Conservation (phyloP, 331 rosid species). For the Quercus lobata region DNA sequence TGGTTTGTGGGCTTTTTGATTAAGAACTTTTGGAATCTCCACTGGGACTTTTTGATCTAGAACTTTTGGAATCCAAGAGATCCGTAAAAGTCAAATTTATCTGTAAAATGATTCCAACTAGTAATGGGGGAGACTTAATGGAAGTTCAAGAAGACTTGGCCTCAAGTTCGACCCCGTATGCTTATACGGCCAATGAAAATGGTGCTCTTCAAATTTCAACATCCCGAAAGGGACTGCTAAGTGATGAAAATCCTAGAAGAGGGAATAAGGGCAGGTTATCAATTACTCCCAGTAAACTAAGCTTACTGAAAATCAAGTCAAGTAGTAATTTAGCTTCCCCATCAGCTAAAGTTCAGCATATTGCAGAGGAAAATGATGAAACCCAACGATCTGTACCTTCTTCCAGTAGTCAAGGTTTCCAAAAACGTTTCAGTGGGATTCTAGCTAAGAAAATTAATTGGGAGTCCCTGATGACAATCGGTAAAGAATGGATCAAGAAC, state of each 20-base stretch:
- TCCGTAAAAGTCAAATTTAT: background rate
- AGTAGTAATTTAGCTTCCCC: conserved; percentile 9
- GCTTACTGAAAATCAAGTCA: background rate
- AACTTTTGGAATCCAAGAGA: background rate
- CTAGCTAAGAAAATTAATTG: conserved; percentile 29
- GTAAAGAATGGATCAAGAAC: conserved; percentile 44
- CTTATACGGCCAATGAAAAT: conserved; percentile 12
- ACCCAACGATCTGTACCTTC: conserved; percentile 19
- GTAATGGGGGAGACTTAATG: conserved; percentile 14
- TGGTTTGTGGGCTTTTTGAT: conserved; percentile 3
- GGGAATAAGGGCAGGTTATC: conserved; percentile 1
- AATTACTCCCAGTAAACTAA: background rate
- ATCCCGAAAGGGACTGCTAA: conserved; percentile 25
- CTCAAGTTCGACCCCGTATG: background rate
- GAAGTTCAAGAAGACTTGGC: conserved; percentile 13
- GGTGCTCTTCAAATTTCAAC: conserved; percentile 26
- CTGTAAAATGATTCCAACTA: conserved; percentile 23
- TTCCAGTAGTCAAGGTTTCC: conserved; percentile 9
- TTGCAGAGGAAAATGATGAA: conserved; percentile 11
- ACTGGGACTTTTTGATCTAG: too few species aligned
- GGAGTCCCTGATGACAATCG: conserved; percentile 21
- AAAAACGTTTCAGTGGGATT: conserved; percentile 2
- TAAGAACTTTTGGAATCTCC: background rate
- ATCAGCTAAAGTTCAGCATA: conserved; percentile 18
- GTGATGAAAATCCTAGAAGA: conserved; percentile 17